Base-by-base conservation (phyloP, 768 basidiomycete genomes). In the Termitomyces sp. region DNA sequence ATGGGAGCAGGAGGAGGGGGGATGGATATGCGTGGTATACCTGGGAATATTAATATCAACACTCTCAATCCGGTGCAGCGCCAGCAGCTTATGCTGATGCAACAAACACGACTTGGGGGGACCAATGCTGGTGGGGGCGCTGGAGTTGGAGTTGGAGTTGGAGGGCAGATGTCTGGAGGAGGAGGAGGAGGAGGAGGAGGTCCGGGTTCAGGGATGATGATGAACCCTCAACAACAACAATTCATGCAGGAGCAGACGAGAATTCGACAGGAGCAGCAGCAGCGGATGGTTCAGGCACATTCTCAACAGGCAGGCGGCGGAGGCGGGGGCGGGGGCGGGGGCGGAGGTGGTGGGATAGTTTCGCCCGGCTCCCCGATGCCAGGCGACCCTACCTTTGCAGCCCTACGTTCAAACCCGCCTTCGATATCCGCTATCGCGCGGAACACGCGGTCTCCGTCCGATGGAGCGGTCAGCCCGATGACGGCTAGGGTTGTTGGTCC, bases 371-470 rank as follows among this genome's bases (percentile, higher is more conserved):
- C 82, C 19, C 79, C 79, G 8, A 73, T 82, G 68, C 60, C 75
- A 48, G 67, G 71, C 59, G 65, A 70, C 50, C 71, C 58, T 17
- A 62, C 75, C 54, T 80, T 82, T 57, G 77, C 82, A 12, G 74
- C 76, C 5, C 70, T 86, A 31, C 77, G 84, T 19, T 85, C 85
- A 41, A 86, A 83, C 65, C 71, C 63, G 5, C 27, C 42, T 41
- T 48, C 81, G 21, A 85, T 90, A 53, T 87, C 87, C 0, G 88
- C 88, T 12, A 91, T 91, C 52, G 86, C 89, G 21, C 77, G 89
- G 63, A 89, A 84, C 62, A 81, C 83, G 49, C 78, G 88, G 54
- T 90, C 89, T 41, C 89, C 89, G n/a, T 84, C 87, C 17, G 89
- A 90, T 58, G 74, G 78, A 35, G 73, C 75, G 25, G 73, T 77